Conservation (phyloP, 306 rosid genomes). For the Prunus dulcis region DNA sequence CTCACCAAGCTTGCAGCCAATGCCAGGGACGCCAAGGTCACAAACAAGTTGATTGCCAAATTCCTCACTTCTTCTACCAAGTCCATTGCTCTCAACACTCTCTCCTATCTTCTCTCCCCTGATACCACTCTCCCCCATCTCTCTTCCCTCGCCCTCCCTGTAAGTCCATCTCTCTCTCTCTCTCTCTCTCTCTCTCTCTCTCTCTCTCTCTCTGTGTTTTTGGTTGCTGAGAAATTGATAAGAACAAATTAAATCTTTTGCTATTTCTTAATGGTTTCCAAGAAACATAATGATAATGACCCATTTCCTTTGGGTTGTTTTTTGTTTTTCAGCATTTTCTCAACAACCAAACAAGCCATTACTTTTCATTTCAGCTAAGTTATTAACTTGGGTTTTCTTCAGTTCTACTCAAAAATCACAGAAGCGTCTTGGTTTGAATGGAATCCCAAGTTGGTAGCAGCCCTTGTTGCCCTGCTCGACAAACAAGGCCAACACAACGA, state of each 20-base stretch:
- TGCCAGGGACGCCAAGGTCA: slow-evolving; percentile 31
- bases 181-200: not conserved
- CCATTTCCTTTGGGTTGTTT: not conserved
- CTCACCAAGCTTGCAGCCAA: slow-evolving; percentile 53
- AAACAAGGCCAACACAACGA: slow-evolving; percentile 36
- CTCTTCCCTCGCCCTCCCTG: slow-evolving; percentile 53
- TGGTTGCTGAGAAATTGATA: not conserved
- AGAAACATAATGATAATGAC: not conserved
- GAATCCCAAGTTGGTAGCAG: slow-evolving; percentile 63
- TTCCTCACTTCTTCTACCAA: slow-evolving; percentile 55
- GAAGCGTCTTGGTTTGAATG: slow-evolving; percentile 68
- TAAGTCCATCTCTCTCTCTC: slow-evolving; percentile 20
- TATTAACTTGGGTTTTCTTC: slow-evolving; percentile 8
- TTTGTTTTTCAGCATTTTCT: not conserved
- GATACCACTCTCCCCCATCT: slow-evolving; percentile 47
- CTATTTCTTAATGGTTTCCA: not conserved
- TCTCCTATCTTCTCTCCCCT: slow-evolving; percentile 67
- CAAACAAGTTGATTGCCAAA: slow-evolving; percentile 44
- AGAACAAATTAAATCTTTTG: not conserved
- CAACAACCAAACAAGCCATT: not conserved
- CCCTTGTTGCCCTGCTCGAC: slow-evolving; percentile 60
- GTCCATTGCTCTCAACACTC: slow-evolving; percentile 56
- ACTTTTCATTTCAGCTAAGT: not conserved
- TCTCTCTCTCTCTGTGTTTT: not conserved
- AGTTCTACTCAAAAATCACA: slow-evolving; percentile 57